phyloP scores from a whole-genome alignment of 2,329 filamentous ascomycete species.

The Talaromyces funiculosus region DNA sequence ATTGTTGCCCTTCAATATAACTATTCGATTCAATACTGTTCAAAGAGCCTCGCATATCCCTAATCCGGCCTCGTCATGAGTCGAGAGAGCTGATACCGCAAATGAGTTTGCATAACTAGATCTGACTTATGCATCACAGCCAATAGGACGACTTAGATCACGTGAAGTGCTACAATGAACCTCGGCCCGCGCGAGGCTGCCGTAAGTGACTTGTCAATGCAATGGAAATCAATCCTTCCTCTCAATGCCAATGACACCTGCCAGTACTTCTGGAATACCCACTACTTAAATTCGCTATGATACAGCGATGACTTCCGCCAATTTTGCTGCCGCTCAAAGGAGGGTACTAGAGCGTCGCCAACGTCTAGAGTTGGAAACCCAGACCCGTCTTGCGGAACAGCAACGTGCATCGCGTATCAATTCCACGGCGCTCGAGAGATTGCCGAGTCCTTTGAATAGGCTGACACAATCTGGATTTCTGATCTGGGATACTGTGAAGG shows the following conservation, averaged over 20 bases:
- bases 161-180: not conserved
- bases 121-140: too few species aligned
- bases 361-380: conserved; percentile 63
- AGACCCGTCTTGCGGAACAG: conserved; percentile 46
- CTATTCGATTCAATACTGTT: not conserved
- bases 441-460: conserved; percentile 59
- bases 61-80: too few species aligned
- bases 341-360: conserved; percentile 76
- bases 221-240: not conserved
- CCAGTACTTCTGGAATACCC: not conserved
- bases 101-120: not conserved
- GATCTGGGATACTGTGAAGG: conserved; percentile 65
- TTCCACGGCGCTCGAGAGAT: conserved; percentile 50
- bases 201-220: not conserved
- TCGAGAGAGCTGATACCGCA: too few species aligned
- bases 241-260: not conserved
- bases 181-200: conserved; percentile 9
- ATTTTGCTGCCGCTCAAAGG: conserved; percentile 84
- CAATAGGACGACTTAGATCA: not conserved
- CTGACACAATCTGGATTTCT: conserved; percentile 41
- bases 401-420: conserved; percentile 46
- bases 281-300: conserved; percentile 22
- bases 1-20: too few species aligned
- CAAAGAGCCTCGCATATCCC: too few species aligned
- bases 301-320: conserved; percentile 51